Evolutionary conservation across 495 filamentous ascomycete genomes (phyloP).

Genomic region (Rostrohypoxylon terebratum): DNA sequence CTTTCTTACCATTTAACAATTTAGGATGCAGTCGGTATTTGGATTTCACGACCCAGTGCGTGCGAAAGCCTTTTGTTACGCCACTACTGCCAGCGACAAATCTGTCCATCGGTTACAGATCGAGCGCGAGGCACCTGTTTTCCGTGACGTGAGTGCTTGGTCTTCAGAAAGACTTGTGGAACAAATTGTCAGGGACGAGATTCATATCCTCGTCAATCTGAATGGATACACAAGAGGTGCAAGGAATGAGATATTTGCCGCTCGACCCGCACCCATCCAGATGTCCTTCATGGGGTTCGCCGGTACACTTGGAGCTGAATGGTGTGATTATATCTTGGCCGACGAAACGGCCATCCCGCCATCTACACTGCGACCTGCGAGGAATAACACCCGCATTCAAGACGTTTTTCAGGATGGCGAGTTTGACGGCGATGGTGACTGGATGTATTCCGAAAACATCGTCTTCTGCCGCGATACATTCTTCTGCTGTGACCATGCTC

Average conservation of each 20-base stretch:
- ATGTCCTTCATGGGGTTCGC: slow-evolving; percentile 99
- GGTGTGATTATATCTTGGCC: slow-evolving; percentile 97
- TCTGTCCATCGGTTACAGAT: slow-evolving; percentile 95
- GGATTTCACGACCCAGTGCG: slow-evolving; percentile 81
- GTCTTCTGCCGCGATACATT: slow-evolving; percentile 96
- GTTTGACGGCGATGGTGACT: slow-evolving; percentile 72
- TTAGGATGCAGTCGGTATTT: slow-evolving; percentile 96
- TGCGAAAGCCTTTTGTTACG: slow-evolving; percentile 92
- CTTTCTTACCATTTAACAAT: slow-evolving; percentile 7
- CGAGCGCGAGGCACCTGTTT: slow-evolving; percentile 91
- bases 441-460: slow-evolving; percentile 98
- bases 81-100: slow-evolving; percentile 92
- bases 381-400: slow-evolving; percentile 77
- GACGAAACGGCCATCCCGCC: slow-evolving; percentile 88
- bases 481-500: slow-evolving; percentile 97
- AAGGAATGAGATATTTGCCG: slow-evolving; percentile 97
- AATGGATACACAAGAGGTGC: slow-evolving; percentile 98
- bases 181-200: slow-evolving; percentile 91
- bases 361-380: slow-evolving; percentile 81
- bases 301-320: slow-evolving; percentile 94
- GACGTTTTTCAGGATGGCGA: slow-evolving; percentile 78
- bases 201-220: slow-evolving; percentile 96
- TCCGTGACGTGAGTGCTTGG: slow-evolving; percentile 90
- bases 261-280: slow-evolving; percentile 92
- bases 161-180: slow-evolving; percentile 84